Conservation (phyloP, 352 stramenopile genomes). For the Phytophthora kernoviae region DNA sequence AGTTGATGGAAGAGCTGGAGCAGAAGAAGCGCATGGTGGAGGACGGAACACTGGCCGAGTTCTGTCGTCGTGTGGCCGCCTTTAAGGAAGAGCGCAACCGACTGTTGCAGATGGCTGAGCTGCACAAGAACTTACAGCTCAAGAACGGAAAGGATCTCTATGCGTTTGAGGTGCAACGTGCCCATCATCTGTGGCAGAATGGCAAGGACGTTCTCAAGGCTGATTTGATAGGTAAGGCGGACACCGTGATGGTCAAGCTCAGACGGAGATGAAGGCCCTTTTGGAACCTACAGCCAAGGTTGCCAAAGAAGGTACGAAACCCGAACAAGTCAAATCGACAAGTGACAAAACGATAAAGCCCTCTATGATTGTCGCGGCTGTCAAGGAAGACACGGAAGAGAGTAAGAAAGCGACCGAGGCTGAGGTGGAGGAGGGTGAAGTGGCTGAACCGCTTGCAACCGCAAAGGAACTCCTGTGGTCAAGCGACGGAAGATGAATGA, state of each 20-base stretch:
- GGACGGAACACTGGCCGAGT: constrained; percentile 81
- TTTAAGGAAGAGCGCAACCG: constrained; percentile 85
- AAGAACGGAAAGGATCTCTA: constrained; percentile 83
- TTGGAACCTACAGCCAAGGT: constrained; percentile 29
- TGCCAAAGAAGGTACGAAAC: constrained; percentile 5
- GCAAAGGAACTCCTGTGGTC: constrained; percentile 11
- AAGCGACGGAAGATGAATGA: constrained; percentile 62
- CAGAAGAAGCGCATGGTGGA: constrained; percentile 88
- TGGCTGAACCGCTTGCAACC: constrained; percentile 18
- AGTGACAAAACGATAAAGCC: constrained; percentile 8
- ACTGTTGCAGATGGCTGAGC: constrained; percentile 72
- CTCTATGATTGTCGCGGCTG: constrained; percentile 14
- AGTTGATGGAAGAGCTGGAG: constrained; percentile 76
- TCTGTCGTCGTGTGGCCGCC: constrained; percentile 78
- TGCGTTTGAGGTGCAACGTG: constrained; percentile 77
- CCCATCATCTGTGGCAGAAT: constrained; percentile 70
- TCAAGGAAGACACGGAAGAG: constrained; percentile 7
- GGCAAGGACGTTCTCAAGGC: constrained; percentile 62
- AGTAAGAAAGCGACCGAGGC: constrained; percentile 14
- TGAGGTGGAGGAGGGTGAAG: constrained; percentile 33
- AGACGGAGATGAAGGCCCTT: constrained; percentile 52
- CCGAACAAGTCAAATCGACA: constrained; percentile 9
- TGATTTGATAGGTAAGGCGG: constrained; percentile 50
- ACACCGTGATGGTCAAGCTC: constrained; percentile 56
- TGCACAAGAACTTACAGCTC: constrained; percentile 86